Percentiles rank a stretch among this genome's conserved stretches.
These are phyloP conservation scores for Schwanniomyces vanrijiae DNA, from an alignment of 805 yeast genomes.

Conservation along the genomic window DNA sequence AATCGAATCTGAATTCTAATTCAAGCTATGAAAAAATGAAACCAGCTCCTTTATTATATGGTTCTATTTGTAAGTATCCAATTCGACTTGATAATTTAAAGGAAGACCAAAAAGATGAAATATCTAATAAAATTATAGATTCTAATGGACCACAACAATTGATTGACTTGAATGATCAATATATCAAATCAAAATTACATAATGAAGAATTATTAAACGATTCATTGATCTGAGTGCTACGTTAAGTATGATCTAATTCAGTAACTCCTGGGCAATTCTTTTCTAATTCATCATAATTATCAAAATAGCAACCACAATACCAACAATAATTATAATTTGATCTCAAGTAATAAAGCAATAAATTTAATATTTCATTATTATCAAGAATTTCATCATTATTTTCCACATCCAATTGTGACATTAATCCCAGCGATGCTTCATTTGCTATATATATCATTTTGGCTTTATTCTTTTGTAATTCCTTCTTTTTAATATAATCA, in stretches of 20 bases:
- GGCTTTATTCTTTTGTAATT: conserved; percentile 15
- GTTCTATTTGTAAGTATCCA: conserved; percentile 11
- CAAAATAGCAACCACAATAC: conserved; percentile 48
- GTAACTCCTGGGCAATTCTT: conserved; percentile 49
- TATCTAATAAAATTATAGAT: conserved; percentile 11
- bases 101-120: conserved; percentile 8
- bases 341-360: conserved; percentile 40
- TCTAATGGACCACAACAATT: conserved; percentile 16
- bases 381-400: neutral
- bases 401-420: conserved; percentile 15
- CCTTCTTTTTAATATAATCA: conserved; percentile 5
- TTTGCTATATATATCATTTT: conserved; percentile 16
- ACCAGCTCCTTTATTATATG: conserved; percentile 19
- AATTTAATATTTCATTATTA: conserved; percentile 21
- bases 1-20: conserved; percentile 1
- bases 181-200: conserved; percentile 12
- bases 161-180: conserved; percentile 15
- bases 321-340: conserved; percentile 44
- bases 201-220: conserved; percentile 9
- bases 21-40: conserved; percentile 11
- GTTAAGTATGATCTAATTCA: conserved; percentile 40
- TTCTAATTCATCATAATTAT: conserved; percentile 35
- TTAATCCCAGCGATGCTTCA: neutral
- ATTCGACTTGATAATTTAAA: conserved; percentile 19
- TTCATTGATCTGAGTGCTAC: neutral